These are phyloP conservation scores for Backusella luteola DNA, from an alignment of 192 early-diverging fungal species.

Conservation along the genomic window DNA sequence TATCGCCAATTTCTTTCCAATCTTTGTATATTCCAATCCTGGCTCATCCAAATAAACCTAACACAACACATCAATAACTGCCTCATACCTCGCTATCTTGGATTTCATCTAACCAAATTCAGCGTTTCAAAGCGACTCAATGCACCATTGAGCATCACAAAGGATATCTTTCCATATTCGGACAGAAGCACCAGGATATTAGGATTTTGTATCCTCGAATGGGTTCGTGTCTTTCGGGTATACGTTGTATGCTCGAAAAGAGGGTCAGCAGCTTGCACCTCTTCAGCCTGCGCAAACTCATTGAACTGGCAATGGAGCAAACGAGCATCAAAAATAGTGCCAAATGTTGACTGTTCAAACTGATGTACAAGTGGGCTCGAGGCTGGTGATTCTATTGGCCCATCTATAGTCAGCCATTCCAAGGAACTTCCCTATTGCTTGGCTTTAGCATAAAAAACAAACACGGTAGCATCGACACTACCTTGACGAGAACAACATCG, in stretches of 20 bases:
- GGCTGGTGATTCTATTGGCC: not conserved
- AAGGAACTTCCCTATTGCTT: not conserved
- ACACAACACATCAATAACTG: not conserved
- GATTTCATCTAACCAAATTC: constrained; percentile 3
- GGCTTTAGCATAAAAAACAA: not conserved
- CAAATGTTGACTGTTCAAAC: constrained; percentile 20
- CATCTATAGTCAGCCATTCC: not conserved
- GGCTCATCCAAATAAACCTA: constrained; percentile 17
- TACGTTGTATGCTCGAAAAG: not conserved
- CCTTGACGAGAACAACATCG: constrained; percentile 11
- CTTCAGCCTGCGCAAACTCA: not conserved
- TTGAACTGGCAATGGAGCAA: constrained; percentile 7
- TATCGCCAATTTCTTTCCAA: constrained; percentile 29
- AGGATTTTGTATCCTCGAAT: constrained; percentile 15
- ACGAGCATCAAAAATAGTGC: constrained; percentile 9
- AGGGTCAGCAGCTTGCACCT: not conserved
- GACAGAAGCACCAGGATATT: constrained; percentile 21
- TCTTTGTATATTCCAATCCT: constrained; percentile 19
- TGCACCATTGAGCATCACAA: constrained; percentile 12
- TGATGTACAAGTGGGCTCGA: not conserved
- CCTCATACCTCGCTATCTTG: not conserved
- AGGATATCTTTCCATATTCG: constrained; percentile 27
- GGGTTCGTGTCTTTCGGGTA: constrained; percentile 2
- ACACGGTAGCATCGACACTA: not conserved
- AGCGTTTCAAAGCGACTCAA: constrained; percentile 19